A percentile compares a stretch with the other conserved stretches of the same genome.
Conservation (phyloP, 192 early-diverging fungal genomes). For the Coemansia asiatica region DNA sequence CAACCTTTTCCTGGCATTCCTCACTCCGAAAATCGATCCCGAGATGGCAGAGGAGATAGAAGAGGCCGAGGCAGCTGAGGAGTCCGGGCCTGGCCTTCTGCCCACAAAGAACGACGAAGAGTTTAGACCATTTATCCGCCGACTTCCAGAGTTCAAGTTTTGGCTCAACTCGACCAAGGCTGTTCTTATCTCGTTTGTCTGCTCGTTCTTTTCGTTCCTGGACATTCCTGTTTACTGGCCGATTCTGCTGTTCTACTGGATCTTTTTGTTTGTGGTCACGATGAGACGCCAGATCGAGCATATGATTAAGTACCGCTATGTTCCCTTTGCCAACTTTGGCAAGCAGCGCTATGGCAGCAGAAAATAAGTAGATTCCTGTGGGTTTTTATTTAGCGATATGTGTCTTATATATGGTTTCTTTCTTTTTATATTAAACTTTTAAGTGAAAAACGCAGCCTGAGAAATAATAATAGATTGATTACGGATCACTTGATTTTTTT, state of each 20-base stretch:
- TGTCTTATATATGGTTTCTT: neutral
- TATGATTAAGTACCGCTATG: conserved; percentile 94
- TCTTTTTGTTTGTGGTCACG: conserved; percentile 88
- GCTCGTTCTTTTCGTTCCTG: conserved; percentile 84
- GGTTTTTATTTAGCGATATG: too few species aligned
- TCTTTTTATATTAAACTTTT: too few species aligned
- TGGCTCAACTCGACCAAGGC: conserved; percentile 88
- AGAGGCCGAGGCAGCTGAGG: conserved; percentile 51
- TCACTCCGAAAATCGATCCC: conserved; percentile 96
- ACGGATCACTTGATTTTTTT: too few species aligned
- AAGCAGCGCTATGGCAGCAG: conserved; percentile 65
- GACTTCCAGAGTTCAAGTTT: conserved; percentile 98
- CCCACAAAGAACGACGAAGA: conserved; percentile 90
- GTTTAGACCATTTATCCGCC: conserved; percentile 94
- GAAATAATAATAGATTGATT: too few species aligned
- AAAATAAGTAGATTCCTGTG: too few species aligned
- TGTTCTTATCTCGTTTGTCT: conserved; percentile 76
- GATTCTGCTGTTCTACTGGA: conserved; percentile 94
- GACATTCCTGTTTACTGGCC: conserved; percentile 99
- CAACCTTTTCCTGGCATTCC: conserved; percentile 91
- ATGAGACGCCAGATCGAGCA: conserved; percentile 97
- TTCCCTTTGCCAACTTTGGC: conserved; percentile 77
- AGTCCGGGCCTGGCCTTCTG: conserved; percentile 61
- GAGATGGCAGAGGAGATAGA: conserved; percentile 54
- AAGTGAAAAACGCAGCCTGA: too few species aligned